phyloP scores from a whole-genome alignment of 192 early-diverging fungal species.

The Umbelopsis sp. region DNA sequence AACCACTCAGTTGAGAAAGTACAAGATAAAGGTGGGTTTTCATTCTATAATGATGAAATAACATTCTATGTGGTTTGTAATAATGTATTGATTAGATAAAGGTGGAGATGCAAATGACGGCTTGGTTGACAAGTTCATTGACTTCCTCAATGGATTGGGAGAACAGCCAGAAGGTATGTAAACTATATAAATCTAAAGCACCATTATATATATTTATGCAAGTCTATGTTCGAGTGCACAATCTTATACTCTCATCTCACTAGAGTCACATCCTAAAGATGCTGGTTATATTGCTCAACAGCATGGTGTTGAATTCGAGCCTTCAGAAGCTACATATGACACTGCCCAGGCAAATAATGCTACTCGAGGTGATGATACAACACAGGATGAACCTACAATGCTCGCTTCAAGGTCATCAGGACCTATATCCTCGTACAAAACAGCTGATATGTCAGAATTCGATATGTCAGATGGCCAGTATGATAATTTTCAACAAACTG shows the following conservation, averaged over 20 bases:
- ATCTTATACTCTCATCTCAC: too few relatives aligned
- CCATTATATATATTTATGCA: too few relatives aligned
- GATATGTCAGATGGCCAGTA: background rate
- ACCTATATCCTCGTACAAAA: background rate
- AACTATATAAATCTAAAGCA: too few relatives aligned
- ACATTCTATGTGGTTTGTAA: too few relatives aligned
- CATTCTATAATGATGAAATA: too few relatives aligned
- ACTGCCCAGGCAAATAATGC: background rate
- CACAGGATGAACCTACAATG: background rate
- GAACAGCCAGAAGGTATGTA: too few relatives aligned
- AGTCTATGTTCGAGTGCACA: too few relatives aligned
- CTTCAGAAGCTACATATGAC: background rate
- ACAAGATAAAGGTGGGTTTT: background rate
- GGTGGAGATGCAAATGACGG: too few relatives aligned
- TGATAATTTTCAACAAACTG: background rate
- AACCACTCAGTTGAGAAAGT: background rate
- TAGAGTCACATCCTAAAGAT: too few relatives aligned
- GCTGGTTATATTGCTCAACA: background rate
- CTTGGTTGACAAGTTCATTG: too few relatives aligned
- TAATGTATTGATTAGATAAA: too few relatives aligned
- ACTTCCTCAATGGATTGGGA: too few relatives aligned
- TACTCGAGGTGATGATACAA: background rate
- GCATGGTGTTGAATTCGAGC: background rate
- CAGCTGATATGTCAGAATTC: background rate
- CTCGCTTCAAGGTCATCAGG: background rate